Evolutionary conservation across 805 yeast genomes (phyloP), one percentile per base, ranked within the genome.

Genomic region (Martiniozyma abietophila): DNA sequence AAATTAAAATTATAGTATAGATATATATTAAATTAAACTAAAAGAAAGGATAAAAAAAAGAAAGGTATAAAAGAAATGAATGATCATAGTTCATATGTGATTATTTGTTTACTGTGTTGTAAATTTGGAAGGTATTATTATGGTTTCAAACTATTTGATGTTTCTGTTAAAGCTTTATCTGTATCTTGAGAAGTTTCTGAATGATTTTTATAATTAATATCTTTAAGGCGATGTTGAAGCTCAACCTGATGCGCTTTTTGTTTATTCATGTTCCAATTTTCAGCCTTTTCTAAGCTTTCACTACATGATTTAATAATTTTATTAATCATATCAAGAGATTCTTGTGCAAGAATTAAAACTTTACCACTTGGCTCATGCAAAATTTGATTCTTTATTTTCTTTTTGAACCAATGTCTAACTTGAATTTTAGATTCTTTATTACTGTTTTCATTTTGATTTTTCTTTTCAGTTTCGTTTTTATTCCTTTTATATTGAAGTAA

Each of bases 221-320:
- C 47, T 25, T 53, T 51, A 15, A 57, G 39, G 32, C 53, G 51
- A 31, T 45, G 44, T 15, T 48, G 31, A 31, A 58, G 38, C 29
- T 48, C 42, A 8, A 41, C 35, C 35, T 51, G 53, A 29, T 54
- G 57, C 27, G 53, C 47, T 31, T 34, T 40, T 32, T 55, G 59
- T 30, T 50, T 49, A 20, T 46, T 48, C 8, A 42, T 37, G 31
- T 59, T 58, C 96, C 96, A 89, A 17, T 67, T 62, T 53, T 92
- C 96, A 1, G 96, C 96, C 44, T 78, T 76, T 31, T 74, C 78
- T 35, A 89, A 63, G 32, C 86, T 86, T 30, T 82, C 88, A 51
- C 82, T 89, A 46, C 94, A 85, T 6, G 88, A 88, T 32, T 69
- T 69, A 44, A 86, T 85, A 14, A 89, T 78, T 38, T 81, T 80